Evolutionary conservation across 164 flowering plant genomes (phyloP).

Genomic region (Vitis rotundifolia): DNA sequence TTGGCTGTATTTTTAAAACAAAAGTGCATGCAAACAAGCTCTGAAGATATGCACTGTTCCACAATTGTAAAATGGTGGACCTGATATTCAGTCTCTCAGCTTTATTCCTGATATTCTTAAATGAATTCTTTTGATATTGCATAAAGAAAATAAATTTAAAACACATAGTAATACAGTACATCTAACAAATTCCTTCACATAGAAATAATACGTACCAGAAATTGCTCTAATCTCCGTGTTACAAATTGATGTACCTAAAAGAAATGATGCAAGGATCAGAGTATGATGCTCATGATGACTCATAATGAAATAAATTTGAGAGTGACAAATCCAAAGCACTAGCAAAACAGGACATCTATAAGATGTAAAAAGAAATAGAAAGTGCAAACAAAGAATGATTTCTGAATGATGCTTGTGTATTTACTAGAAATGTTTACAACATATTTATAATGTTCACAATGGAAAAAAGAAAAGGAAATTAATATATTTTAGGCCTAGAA

Average conservation of each 20-base stretch:
- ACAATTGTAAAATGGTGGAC: too few relatives aligned
- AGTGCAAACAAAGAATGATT: background rate
- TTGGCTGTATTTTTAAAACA: too few relatives aligned
- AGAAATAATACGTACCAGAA: constrained; percentile 57
- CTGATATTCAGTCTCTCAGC: too few relatives aligned
- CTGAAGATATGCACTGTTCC: too few relatives aligned
- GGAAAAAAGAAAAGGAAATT: too few relatives aligned
- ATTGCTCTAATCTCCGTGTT: constrained; percentile 88
- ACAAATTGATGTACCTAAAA: constrained; percentile 81
- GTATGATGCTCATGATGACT: background rate
- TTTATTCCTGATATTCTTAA: too few relatives aligned
- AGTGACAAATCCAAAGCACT: background rate
- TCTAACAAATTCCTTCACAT: background rate
- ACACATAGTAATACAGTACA: background rate
- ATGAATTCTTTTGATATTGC: too few relatives aligned
- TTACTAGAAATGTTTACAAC: too few relatives aligned
- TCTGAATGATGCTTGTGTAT: background rate
- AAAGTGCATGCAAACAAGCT: too few relatives aligned
- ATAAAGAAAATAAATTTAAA: too few relatives aligned
- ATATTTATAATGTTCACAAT: too few relatives aligned
- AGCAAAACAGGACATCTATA: background rate
- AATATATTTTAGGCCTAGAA: too few relatives aligned
- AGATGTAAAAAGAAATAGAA: background rate
- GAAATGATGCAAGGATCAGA: constrained; percentile 6
- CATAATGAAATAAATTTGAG: background rate